phyloP scores from a whole-genome alignment of 495 filamentous ascomycete species.

The Hamigera avellanea region DNA sequence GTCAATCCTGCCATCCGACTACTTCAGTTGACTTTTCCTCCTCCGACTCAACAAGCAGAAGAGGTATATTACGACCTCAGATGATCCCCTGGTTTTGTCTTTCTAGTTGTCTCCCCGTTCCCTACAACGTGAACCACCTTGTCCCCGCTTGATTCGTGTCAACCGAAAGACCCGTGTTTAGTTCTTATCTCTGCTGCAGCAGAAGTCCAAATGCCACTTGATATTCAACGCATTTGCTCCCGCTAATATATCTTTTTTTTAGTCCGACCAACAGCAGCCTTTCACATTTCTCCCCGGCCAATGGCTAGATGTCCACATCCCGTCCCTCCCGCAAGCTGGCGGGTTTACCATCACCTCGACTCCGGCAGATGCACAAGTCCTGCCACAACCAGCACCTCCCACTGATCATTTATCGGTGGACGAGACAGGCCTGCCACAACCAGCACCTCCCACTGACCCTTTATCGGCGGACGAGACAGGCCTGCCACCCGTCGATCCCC shows the following conservation, averaged over 20 bases:
- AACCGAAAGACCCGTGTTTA: too few relatives aligned
- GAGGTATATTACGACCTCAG: too few relatives aligned
- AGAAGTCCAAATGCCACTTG: too few relatives aligned
- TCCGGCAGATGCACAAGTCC: constrained; percentile 33
- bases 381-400: constrained; percentile 15
- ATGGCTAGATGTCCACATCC: constrained; percentile 80
- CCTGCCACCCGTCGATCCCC: constrained; percentile 8
- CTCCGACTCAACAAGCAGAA: constrained; percentile 5
- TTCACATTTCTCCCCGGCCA: constrained; percentile 67
- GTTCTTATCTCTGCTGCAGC: too few relatives aligned
- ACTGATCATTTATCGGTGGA: constrained; percentile 10
- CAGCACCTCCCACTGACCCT: constrained; percentile 10
- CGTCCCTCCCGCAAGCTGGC: constrained; percentile 52
- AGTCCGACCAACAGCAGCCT: constrained; percentile 24
- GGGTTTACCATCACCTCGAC: constrained; percentile 84
- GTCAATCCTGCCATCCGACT: constrained; percentile 38
- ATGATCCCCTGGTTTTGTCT: too few relatives aligned
- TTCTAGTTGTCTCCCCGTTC: neutral
- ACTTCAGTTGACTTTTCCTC: constrained; percentile 30
- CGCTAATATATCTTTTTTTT: neutral
- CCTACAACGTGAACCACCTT: too few relatives aligned
- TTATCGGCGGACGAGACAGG: constrained; percentile 11
- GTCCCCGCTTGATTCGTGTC: too few relatives aligned
- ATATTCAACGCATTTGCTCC: too few relatives aligned
- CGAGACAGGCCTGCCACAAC: constrained; percentile 8